Evolutionary conservation across 2,329 filamentous ascomycete genomes (phyloP).

Genomic region (Pseudogymnoascus verrucosus): DNA sequence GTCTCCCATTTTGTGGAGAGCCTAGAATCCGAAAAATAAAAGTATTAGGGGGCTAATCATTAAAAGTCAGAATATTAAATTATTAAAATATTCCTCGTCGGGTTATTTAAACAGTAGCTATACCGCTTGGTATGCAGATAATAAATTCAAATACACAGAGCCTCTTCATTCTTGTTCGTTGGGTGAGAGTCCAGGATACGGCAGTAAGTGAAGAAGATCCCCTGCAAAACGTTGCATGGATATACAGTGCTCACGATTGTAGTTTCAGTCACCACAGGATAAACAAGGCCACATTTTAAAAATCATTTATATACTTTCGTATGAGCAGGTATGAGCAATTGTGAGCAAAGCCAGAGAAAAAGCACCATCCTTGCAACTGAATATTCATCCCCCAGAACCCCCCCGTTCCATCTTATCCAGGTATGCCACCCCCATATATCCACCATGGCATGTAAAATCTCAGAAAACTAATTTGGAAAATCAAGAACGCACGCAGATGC

Average conservation of each 20-base stretch:
- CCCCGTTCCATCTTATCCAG: not conserved
- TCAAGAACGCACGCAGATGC: not conserved
- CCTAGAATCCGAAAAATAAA: no score
- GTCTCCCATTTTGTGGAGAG: no score
- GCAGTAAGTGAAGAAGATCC: no score
- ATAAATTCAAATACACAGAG: not conserved
- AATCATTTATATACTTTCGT: not conserved
- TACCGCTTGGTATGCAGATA: not conserved
- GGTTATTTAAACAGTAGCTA: not conserved
- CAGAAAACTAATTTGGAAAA: not conserved
- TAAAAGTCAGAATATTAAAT: not conserved
- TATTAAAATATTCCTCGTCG: not conserved
- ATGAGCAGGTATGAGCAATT: not conserved
- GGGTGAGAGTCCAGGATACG: not conserved
- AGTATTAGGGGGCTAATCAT: no score
- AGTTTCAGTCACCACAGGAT: not conserved
- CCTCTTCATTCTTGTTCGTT: not conserved
- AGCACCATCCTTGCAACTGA: not conserved
- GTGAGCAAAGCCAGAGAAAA: not conserved
- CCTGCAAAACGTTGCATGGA: no score
- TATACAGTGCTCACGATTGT: no score
- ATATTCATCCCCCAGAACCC: not conserved
- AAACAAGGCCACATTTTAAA: not conserved
- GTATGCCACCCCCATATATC: not conserved
- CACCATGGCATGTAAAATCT: not conserved